phyloP scores from a whole-genome alignment of 805 yeast species.

The Barnettozyma populi region DNA sequence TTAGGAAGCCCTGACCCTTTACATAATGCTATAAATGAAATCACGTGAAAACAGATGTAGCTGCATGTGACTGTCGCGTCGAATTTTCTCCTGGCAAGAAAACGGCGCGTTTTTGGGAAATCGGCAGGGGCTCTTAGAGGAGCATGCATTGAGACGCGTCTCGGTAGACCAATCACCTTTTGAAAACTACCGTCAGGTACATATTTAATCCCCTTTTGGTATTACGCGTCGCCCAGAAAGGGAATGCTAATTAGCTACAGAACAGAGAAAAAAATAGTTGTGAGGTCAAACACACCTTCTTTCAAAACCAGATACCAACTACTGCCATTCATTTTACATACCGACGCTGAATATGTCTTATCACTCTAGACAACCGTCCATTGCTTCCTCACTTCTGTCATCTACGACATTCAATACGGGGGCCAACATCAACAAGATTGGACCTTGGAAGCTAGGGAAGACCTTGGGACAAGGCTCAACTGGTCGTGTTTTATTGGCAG shows the following conservation, averaged over 20 bases:
- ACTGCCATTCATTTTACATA: conserved; percentile 6
- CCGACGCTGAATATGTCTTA: conserved; percentile 24
- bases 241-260: conserved; percentile 1
- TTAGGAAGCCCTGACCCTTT: not conserved
- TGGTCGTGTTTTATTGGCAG: conserved; percentile 72
- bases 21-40: not conserved
- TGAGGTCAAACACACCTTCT: not conserved
- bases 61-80: not conserved
- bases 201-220: not conserved
- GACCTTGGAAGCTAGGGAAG: conserved; percentile 80
- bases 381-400: conserved; percentile 50
- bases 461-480: conserved; percentile 82
- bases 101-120: not conserved
- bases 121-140: not conserved
- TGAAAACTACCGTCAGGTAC: not conserved
- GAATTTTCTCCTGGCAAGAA: not conserved
- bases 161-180: not conserved
- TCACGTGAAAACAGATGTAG: not conserved
- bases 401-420: conserved; percentile 40
- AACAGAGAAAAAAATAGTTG: not conserved
- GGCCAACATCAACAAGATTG: conserved; percentile 41
- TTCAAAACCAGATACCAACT: conserved; percentile 4
- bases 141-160: not conserved
- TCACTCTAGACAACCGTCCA: conserved; percentile 52
- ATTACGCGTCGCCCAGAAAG: not conserved